These are phyloP conservation scores for Dendrobium officinale DNA, from an alignment of 106 monocot genomes.

Conservation along the genomic window DNA sequence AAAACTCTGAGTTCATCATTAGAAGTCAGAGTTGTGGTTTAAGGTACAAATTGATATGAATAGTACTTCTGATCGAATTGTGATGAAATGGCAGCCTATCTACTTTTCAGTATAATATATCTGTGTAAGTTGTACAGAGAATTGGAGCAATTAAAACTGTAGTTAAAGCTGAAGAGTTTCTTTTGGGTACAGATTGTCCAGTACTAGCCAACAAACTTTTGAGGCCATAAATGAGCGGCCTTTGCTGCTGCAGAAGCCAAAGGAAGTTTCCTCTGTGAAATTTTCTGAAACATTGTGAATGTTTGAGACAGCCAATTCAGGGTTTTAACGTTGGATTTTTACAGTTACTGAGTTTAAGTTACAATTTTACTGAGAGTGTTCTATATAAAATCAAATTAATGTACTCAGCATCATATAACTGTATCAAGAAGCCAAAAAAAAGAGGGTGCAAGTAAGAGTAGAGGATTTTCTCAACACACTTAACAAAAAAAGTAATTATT, in stretches of 20 bases:
- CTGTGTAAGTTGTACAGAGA: background rate
- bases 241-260: background rate
- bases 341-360: too few species aligned
- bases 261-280: too few species aligned
- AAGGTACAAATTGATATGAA: background rate
- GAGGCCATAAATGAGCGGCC: background rate
- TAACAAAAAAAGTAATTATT: too few species aligned
- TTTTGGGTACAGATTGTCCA: background rate
- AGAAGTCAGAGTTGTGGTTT: background rate
- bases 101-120: constrained; percentile 1
- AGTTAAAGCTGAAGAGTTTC: background rate
- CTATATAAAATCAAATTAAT: too few species aligned
- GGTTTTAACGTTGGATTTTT: too few species aligned
- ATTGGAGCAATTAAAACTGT: background rate
- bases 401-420: too few species aligned
- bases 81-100: background rate
- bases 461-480: too few species aligned
- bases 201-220: background rate
- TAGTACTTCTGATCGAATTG: background rate
- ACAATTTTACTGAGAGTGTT: too few species aligned
- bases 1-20: background rate
- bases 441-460: too few species aligned
- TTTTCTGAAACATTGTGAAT: too few species aligned
- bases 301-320: too few species aligned
- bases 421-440: too few species aligned